Evolutionary conservation across 306 rosid species (phyloP), one percentile per base, ranked within the genome.

Genomic region (Vigna mungo): DNA sequence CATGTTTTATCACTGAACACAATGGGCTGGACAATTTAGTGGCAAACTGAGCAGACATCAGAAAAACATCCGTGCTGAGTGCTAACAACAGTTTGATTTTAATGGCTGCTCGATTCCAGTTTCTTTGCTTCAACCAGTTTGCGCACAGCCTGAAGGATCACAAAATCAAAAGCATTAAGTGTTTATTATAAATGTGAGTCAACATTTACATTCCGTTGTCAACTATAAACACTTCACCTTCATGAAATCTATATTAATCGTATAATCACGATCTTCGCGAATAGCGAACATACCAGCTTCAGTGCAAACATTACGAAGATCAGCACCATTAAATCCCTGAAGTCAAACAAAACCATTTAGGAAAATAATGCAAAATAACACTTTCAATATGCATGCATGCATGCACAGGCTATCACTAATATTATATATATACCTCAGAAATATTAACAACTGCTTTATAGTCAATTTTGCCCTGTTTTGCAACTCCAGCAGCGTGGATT

Each of bases 121-220:
- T 91, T 93, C 91, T 91, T 93, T 36, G 89, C 96, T 61, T 91
- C 93, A 3, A 82, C 88, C 71, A 88, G 32, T 81, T 89, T 91
- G 9, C 96, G 80, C 2, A 88, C 98, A 37, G 89, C 93, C 96
- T 89, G 85, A 43, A 46, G 71, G 63, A 79, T 78, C 58, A 36
- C 9, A 71, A 56, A 68, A n/a, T 60, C 53, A 78, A 68, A 63
- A 49, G 41, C 59, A 39, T 13, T 9, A 64, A 39, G 55, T 15
- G 37, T 48, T 32, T 20, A 53, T 39, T 23, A 41, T 41, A 41
- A 9, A 9, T 0, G 46, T 41, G 13, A 12, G 10, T 8, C 21
- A 52, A 52, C 17, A 47, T 25, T 27, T 20, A 30, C 9, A 23
- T 59, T 14, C 41, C n/a, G 11, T 59, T 9, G 23, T 48, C 32